Percentiles rank a stretch among this genome's conserved stretches.
phyloP scores from a whole-genome alignment of 129 eudicot genomes.

The Flaveria linearis region DNA sequence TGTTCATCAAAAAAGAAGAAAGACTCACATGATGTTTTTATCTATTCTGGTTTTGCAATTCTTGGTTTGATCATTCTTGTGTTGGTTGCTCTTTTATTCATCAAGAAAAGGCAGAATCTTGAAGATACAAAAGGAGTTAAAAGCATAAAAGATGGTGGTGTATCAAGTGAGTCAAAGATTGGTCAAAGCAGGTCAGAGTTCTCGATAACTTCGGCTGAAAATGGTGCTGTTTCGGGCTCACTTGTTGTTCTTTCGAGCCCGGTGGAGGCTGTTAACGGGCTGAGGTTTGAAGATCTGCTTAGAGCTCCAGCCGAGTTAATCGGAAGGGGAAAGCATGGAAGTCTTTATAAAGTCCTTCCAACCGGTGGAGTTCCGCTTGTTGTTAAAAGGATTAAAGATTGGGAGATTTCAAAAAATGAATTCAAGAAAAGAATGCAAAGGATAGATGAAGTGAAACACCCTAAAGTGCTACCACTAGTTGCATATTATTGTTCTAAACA shows the following conservation, averaged over 20 bases:
- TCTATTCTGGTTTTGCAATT: constrained; percentile 47
- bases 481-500: constrained; percentile 75
- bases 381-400: constrained; percentile 72
- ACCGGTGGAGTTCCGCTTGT: constrained; percentile 44
- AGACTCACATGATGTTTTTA: constrained; percentile 34
- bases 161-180: constrained; percentile 44
- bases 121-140: constrained; percentile 27
- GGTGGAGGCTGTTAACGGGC: constrained; percentile 46
- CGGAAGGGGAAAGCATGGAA: constrained; percentile 68
- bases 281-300: constrained; percentile 72
- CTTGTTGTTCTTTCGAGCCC: constrained; percentile 57
- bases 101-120: constrained; percentile 37
- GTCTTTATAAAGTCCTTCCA: constrained; percentile 59
- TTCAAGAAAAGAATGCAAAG: constrained; percentile 72
- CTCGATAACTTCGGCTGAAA: constrained; percentile 64
- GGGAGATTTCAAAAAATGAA: constrained; percentile 59
- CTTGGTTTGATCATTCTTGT: constrained; percentile 45
- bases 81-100: constrained; percentile 37
- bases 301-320: constrained; percentile 74
- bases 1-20: constrained; percentile 18
- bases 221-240: constrained; percentile 49
- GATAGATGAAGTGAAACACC: constrained; percentile 59
- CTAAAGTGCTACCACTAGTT: constrained; percentile 49
- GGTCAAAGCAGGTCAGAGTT: constrained; percentile 55
- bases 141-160: constrained; percentile 33